These are phyloP conservation scores for Phytophthora brassicae DNA, from an alignment of 352 stramenopile species.

Conservation along the genomic window DNA sequence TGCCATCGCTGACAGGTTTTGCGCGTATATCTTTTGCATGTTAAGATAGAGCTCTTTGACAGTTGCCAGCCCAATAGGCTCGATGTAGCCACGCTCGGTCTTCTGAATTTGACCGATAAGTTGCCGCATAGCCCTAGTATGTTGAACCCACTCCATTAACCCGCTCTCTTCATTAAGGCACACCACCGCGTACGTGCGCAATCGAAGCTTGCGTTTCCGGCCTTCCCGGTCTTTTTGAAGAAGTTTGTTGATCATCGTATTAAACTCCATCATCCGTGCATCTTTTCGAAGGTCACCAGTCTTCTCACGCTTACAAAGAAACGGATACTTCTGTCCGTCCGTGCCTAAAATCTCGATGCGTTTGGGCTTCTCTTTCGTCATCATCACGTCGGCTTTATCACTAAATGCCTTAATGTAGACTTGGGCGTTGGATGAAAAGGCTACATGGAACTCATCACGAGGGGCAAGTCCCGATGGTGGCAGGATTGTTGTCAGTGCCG, in stretches of 20 bases:
- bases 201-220: slow-evolving; percentile 89
- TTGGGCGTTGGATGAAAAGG: slow-evolving; percentile 68
- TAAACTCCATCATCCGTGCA: slow-evolving; percentile 99
- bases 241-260: slow-evolving; percentile 99
- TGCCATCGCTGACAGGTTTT: slow-evolving; percentile 80
- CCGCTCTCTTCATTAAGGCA: slow-evolving; percentile 99
- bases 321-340: slow-evolving; percentile 81
- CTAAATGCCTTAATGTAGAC: slow-evolving; percentile 89
- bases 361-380: slow-evolving; percentile 99
- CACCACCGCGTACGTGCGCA: slow-evolving; percentile 99
- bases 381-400: slow-evolving; percentile 95
- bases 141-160: slow-evolving; percentile 99
- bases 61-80: slow-evolving; percentile 72
- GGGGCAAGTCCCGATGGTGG: slow-evolving; percentile 64
- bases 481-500: slow-evolving; percentile 72
- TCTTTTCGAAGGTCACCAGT: slow-evolving; percentile 99
- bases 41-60: slow-evolving; percentile 87
- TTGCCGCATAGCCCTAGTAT: slow-evolving; percentile 94
- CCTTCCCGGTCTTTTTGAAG: slow-evolving; percentile 91
- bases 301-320: slow-evolving; percentile 97
- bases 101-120: slow-evolving; percentile 88
- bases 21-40: slow-evolving; percentile 87
- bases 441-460: slow-evolving; percentile 47
- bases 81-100: slow-evolving; percentile 83
- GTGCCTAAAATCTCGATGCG: slow-evolving; percentile 91